Conservation (phyloP, 306 rosid genomes). For the Medicago ruthenica region DNA sequence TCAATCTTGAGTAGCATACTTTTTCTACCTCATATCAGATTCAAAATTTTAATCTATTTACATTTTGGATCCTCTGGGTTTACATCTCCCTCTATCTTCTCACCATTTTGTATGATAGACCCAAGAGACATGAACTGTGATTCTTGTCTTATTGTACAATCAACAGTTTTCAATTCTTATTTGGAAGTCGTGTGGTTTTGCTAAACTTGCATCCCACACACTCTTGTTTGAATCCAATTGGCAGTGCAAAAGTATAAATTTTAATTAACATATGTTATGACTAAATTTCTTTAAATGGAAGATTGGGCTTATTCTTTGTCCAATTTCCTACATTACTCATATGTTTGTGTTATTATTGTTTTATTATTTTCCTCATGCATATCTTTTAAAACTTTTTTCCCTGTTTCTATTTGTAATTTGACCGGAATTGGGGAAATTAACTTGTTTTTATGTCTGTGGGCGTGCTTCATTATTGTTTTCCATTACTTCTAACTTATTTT, state of each 20-base stretch:
- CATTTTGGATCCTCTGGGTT: neutral
- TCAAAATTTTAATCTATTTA: neutral
- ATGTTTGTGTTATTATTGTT: no score
- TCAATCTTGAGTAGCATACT: constrained; percentile 8
- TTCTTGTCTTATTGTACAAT: neutral
- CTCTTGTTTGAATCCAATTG: constrained; percentile 3
- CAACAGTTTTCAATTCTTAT: neutral
- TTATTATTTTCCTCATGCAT: no score
- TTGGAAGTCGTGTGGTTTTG: neutral
- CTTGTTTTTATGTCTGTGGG: neutral
- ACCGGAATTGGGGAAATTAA: neutral
- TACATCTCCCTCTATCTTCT: constrained; percentile 1
- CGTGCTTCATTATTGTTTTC: neutral
- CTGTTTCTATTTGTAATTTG: constrained; percentile 5
- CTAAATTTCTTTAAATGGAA: neutral
- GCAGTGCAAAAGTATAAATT: neutral
- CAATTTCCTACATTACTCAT: neutral
- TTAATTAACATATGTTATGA: neutral
- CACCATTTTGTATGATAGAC: neutral
- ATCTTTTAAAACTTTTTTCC: neutral
- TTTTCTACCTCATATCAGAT: neutral
- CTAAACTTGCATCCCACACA: neutral
- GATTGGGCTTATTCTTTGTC: neutral
- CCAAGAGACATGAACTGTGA: neutral
- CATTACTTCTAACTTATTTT: constrained; percentile 14